Percentiles rank a stretch among this genome's conserved stretches.
Evolutionary conservation across 306 rosid species (phyloP).

Genomic region (Aeschynomene evenia): DNA sequence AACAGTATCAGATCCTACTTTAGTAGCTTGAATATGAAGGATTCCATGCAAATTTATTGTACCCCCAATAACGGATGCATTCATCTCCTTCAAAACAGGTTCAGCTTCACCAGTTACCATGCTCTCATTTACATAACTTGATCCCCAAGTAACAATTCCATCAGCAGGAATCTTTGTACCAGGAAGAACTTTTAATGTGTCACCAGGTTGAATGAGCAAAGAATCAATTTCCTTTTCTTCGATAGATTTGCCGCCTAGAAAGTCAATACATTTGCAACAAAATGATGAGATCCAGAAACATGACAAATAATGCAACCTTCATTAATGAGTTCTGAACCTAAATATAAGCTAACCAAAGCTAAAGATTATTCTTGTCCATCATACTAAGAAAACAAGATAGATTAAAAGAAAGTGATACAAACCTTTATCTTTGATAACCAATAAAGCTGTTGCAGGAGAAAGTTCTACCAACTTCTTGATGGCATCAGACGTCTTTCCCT

Average conservation of each 20-base stretch:
- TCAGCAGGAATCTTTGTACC: slow-evolving; percentile 95
- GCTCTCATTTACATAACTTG: slow-evolving; percentile 91
- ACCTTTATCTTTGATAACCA: slow-evolving; percentile 87
- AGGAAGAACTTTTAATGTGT: slow-evolving; percentile 85
- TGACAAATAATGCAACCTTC: slow-evolving; percentile 11
- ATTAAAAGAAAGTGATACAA: slow-evolving; percentile 17
- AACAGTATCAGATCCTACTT: slow-evolving; percentile 93
- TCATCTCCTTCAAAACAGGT: slow-evolving; percentile 72
- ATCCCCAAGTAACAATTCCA: slow-evolving; percentile 82
- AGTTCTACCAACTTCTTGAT: slow-evolving; percentile 95
- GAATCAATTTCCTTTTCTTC: slow-evolving; percentile 95
- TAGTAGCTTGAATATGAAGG: slow-evolving; percentile 76
- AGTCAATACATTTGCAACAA: neutral
- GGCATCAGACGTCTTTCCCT: slow-evolving; percentile 99
- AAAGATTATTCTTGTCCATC: slow-evolving; percentile 4
- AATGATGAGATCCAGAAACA: slow-evolving; percentile 6
- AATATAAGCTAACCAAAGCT: slow-evolving; percentile 22
- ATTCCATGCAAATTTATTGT: slow-evolving; percentile 88
- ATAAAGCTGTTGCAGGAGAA: slow-evolving; percentile 79
- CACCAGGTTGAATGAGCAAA: slow-evolving; percentile 82
- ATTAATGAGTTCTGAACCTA: slow-evolving; percentile 2
- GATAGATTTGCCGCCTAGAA: slow-evolving; percentile 58
- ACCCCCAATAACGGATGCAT: slow-evolving; percentile 83
- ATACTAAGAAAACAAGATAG: slow-evolving; percentile 4
- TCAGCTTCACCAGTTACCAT: slow-evolving; percentile 97